phyloP scores from a whole-genome alignment of 2,329 filamentous ascomycete species.

The Pyrenophora graminea region DNA sequence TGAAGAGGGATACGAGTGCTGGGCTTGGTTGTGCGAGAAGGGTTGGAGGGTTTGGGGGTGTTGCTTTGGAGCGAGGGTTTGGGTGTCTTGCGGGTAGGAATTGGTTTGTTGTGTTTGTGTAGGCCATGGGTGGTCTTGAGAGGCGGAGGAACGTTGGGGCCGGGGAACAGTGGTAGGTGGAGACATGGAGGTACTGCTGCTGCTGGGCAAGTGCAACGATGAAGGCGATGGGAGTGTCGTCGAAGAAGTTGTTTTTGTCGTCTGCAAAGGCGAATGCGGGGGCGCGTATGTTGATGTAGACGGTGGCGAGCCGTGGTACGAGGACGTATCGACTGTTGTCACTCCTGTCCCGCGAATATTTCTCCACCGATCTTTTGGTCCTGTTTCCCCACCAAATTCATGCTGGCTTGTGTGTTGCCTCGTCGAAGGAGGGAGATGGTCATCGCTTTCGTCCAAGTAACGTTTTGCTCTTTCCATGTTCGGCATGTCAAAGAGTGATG shows the following conservation, averaged over 20 bases:
- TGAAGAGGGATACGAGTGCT: too few relatives aligned
- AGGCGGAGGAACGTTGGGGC: constrained; percentile 20
- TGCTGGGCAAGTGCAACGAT: constrained; percentile 31
- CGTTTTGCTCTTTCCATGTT: constrained; percentile 34
- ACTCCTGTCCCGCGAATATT: constrained; percentile 23
- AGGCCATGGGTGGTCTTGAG: constrained; percentile 21
- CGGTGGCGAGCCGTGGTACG: constrained; percentile 46
- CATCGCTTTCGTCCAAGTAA: constrained; percentile 26
- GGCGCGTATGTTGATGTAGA: constrained; percentile 49
- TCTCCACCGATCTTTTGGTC: constrained; percentile 25
- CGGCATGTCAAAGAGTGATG: constrained; percentile 17
- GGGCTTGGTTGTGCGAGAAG: too few relatives aligned
- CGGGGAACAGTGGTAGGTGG: constrained; percentile 31
- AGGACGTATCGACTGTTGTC: constrained; percentile 21
- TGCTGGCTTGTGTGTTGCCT: constrained; percentile 20
- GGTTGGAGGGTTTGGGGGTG: too few relatives aligned
- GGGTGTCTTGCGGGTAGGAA: too few relatives aligned
- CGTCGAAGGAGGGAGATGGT: constrained; percentile 22
- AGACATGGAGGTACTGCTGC: constrained; percentile 30
- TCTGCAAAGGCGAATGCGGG: constrained; percentile 34
- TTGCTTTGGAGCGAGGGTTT: too few relatives aligned
- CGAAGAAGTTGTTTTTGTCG: constrained; percentile 26
- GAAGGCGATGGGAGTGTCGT: constrained; percentile 39
- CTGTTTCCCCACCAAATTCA: constrained; percentile 18
- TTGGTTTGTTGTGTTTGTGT: too few relatives aligned